Evolutionary conservation across 495 filamentous ascomycete species (phyloP), one percentile per base, ranked within the genome.

Genomic region (Aspergillus bridgeri): DNA sequence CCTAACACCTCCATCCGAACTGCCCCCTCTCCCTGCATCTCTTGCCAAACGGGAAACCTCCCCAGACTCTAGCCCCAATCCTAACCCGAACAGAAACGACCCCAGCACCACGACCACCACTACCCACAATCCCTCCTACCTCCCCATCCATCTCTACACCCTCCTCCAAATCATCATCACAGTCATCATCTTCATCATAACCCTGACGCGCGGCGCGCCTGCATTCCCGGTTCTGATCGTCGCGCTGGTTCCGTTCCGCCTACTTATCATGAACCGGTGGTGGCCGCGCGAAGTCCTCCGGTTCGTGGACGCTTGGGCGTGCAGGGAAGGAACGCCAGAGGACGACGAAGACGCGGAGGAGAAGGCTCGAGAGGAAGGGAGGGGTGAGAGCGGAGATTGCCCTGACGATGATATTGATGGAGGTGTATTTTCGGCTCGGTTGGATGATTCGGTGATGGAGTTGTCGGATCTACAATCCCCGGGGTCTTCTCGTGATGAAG

Each of bases 231-330:
- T 89, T 2, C 75, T 89, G 11, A 86, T 90, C 51, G 84, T 89
- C 55, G 75, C 81, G 3, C 69, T 89, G 17, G 84, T 89, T 2
- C 87, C 87, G 0, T 74, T 86, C 23, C 72, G 87, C 6, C 65
- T 89, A 9, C 65, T 77, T 9, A 33, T 88, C 1, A 89, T 89
- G 85, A 86, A 86, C 54, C 73, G 68, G 23, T 75, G 85, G 57
- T 89, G 85, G 86, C 76, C 72, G 2, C 74, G 78, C 43, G 84
- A 88, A 54, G 81, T 80, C 6, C 74, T 89, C 51, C 69, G 79
- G 43, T 85, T 80, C 69, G 86, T 90, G 6, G 85, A 90, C 68
- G 78, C 79, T 4, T 89, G 86, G 87, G 85, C 87, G n/a, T 89
- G 87, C 68, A 77, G 80, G 25, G 80, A 85, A 51, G 86, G 86